phyloP scores from a whole-genome alignment of 805 yeast genomes.

The Candida schatavii region DNA sequence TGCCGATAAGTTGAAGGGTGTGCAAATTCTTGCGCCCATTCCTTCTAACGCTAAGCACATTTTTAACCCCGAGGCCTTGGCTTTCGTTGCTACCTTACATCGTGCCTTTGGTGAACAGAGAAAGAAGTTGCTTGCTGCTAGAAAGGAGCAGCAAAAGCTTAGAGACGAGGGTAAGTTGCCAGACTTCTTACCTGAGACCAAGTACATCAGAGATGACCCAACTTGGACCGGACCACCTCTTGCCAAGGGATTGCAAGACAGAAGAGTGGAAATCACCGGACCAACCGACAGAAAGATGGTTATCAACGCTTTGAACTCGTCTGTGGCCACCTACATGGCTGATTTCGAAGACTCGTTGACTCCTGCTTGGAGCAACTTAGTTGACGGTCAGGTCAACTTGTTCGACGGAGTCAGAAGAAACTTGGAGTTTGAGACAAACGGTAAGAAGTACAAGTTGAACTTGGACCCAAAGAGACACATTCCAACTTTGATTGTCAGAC shows the following conservation, averaged over 20 bases:
- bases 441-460: conserved; percentile 44
- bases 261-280: conserved; percentile 82
- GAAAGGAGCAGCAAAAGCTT: conserved; percentile 57
- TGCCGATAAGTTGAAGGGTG: conserved; percentile 46
- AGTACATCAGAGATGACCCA: conserved; percentile 63
- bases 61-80: conserved; percentile 59
- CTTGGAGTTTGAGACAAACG: conserved; percentile 41
- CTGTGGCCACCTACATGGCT: conserved; percentile 80
- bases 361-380: conserved; percentile 78
- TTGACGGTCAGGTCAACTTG: conserved; percentile 77
- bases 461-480: conserved; percentile 52
- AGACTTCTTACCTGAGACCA: conserved; percentile 68
- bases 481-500: conserved; percentile 80
- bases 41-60: conserved; percentile 50
- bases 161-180: conserved; percentile 63
- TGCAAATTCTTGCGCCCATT: conserved; percentile 52
- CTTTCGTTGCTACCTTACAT: conserved; percentile 69
- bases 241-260: conserved; percentile 69
- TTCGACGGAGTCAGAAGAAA: conserved; percentile 73
- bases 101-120: conserved; percentile 67
- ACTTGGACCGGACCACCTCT: conserved; percentile 74
- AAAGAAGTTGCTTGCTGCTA: conserved; percentile 54
- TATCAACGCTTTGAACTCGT: conserved; percentile 74
- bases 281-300: conserved; percentile 85
- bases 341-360: conserved; percentile 84